Percentiles rank a stretch among this genome's conserved stretches.
phyloP scores from a whole-genome alignment of 1,284 basidiomycete species.

The Sanghuangporus sanghuang region DNA sequence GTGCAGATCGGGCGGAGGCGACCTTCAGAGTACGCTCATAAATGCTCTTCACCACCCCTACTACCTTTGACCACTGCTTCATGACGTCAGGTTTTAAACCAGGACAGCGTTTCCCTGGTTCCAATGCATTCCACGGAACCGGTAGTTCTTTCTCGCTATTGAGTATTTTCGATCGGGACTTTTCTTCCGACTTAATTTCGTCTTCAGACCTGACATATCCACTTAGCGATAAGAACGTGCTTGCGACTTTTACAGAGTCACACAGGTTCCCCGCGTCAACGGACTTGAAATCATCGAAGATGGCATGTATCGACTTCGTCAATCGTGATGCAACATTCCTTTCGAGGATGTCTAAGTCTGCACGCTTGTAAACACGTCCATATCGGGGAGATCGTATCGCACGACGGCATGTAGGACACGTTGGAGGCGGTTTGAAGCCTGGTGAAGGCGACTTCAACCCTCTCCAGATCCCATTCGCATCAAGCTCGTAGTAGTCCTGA shows the following conservation, averaged over 20 bases:
- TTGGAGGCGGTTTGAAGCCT: slow-evolving; percentile 40
- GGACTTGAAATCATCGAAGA: background rate
- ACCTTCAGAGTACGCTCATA: slow-evolving; percentile 35
- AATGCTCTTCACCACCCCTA: slow-evolving; percentile 27
- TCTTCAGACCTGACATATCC: background rate
- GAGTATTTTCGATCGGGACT: slow-evolving; percentile 6
- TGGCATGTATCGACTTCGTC: slow-evolving; percentile 34
- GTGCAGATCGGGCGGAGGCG: slow-evolving; percentile 40
- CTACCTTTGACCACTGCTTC: slow-evolving; percentile 33
- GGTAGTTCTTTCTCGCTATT: slow-evolving; percentile 15
- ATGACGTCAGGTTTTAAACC: slow-evolving; percentile 28
- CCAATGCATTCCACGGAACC: slow-evolving; percentile 18
- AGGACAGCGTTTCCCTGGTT: slow-evolving; percentile 25
- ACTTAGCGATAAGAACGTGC: background rate
- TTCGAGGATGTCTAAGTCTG: slow-evolving; percentile 57
- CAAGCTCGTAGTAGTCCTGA: slow-evolving; percentile 43
- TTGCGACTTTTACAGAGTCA: background rate
- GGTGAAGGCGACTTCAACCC: slow-evolving; percentile 36
- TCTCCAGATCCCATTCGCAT: slow-evolving; percentile 34
- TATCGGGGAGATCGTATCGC: slow-evolving; percentile 50
- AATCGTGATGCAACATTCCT: slow-evolving; percentile 52
- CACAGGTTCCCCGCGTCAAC: background rate
- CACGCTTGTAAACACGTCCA: slow-evolving; percentile 56
- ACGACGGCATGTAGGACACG: slow-evolving; percentile 51
- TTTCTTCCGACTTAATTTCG: background rate